These are phyloP conservation scores for Trichosporon sp. DNA, from an alignment of 1,284 basidiomycete genomes.

Conservation along the genomic window DNA sequence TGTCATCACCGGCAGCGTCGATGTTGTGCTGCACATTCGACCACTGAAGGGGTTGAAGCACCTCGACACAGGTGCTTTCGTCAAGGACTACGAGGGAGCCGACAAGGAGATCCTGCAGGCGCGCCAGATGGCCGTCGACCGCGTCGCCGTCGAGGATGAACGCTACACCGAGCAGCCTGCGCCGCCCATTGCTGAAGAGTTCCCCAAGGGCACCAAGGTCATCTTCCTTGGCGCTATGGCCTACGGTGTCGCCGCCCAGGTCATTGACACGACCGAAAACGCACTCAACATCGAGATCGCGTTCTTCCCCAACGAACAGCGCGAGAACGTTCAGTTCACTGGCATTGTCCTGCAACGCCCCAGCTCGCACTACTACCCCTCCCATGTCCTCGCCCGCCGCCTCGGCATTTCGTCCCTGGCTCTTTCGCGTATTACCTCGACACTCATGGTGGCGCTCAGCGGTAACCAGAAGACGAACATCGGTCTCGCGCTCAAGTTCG, in stretches of 20 bases:
- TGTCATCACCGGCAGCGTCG: conserved; percentile 78
- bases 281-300: conserved; percentile 77
- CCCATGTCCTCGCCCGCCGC: conserved; percentile 71
- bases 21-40: conserved; percentile 77
- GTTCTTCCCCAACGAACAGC: conserved; percentile 78
- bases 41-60: conserved; percentile 89
- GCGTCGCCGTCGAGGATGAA: conserved; percentile 83
- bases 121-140: conserved; percentile 75
- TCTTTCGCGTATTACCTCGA: conserved; percentile 87
- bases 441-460: conserved; percentile 80
- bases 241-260: conserved; percentile 93
- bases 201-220: conserved; percentile 83
- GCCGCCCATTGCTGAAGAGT: conserved; percentile 81
- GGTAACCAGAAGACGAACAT: conserved; percentile 79
- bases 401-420: conserved; percentile 73
- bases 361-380: conserved; percentile 69
- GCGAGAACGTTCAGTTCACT: conserved; percentile 78
- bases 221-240: conserved; percentile 94
- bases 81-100: conserved; percentile 87
- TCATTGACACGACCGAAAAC: conserved; percentile 69
- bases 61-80: conserved; percentile 81
- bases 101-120: conserved; percentile 84
- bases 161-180: conserved; percentile 78
- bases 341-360: conserved; percentile 64
- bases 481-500: conserved; percentile 94